Evolutionary conservation across 108 stramenopile genomes (phyloP).

Genomic region (Asterionellopsis glacialis): DNA sequence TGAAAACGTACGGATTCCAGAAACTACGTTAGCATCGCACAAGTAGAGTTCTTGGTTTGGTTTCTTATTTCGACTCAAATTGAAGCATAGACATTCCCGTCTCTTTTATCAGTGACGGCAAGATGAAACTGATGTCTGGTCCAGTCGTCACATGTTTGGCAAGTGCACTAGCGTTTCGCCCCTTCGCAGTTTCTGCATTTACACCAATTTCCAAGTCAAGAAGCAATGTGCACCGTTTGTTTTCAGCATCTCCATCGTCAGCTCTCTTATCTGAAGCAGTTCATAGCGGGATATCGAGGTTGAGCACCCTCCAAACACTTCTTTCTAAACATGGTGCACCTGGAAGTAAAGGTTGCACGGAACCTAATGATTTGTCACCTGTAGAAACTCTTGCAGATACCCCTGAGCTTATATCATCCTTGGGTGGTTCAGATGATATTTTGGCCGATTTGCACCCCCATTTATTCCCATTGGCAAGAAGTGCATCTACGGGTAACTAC

Average conservation of each 20-base stretch:
- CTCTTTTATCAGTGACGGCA: no score
- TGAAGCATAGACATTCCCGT: no score
- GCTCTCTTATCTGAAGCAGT: neutral
- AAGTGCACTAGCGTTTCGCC: no score
- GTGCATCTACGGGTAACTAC: slow-evolving; percentile 47
- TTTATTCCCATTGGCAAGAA: slow-evolving; percentile 57
- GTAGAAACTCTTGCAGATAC: slow-evolving; percentile 17
- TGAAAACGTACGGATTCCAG: no score
- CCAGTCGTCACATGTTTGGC: no score
- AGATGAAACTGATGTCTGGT: no score
- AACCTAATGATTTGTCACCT: slow-evolving; percentile 49
- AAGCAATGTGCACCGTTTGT: slow-evolving; percentile 1
- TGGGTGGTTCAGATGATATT: slow-evolving; percentile 15
- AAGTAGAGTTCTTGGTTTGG: no score
- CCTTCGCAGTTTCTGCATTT: no score
- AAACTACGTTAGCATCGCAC: no score
- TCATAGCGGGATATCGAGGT: slow-evolving; percentile 48
- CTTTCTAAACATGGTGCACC: slow-evolving; percentile 71
- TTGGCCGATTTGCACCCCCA: slow-evolving; percentile 65
- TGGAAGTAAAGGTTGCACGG: slow-evolving; percentile 53
- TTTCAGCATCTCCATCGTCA: slow-evolving; percentile 8
- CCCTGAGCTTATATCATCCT: slow-evolving; percentile 21
- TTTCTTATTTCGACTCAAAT: no score
- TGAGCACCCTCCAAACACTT: slow-evolving; percentile 58
- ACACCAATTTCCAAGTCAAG: no score